Conservation (phyloP, 1,139 yeast species). For the Geotrichum australiense region DNA sequence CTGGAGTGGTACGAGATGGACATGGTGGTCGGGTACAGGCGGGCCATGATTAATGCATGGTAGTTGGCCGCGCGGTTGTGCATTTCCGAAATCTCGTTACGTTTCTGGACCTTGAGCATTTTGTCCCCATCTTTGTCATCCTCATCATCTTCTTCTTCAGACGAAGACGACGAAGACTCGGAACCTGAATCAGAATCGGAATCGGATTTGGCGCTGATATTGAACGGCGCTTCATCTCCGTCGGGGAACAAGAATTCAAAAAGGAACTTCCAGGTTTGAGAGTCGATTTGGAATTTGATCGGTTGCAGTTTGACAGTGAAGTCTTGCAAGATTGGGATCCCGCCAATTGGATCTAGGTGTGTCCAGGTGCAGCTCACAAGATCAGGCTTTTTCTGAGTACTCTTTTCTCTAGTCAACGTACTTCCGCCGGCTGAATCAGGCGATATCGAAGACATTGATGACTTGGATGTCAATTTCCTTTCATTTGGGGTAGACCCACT, state of each 20-base stretch:
- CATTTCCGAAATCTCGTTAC: conserved; percentile 50
- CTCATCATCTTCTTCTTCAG: conserved; percentile 1
- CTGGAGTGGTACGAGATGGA: conserved; percentile 65
- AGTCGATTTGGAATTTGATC: conserved; percentile 64
- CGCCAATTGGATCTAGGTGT: conserved; percentile 75
- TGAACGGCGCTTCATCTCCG: conserved; percentile 21
- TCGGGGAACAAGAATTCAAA: conserved; percentile 61
- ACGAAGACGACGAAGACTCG: conserved; percentile 2
- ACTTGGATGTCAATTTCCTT: too few species aligned
- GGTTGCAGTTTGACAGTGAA: conserved; percentile 53
- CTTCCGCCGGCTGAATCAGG: too few species aligned
- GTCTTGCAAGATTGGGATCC: conserved; percentile 60
- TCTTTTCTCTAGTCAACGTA: too few species aligned
- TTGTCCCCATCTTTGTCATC: neutral
- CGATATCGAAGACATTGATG: too few species aligned
- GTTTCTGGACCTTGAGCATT: conserved; percentile 14
- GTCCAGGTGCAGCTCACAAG: conserved; percentile 61
- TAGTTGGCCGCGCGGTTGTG: conserved; percentile 59
- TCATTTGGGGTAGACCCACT: conserved; percentile 25
- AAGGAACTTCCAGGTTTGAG: conserved; percentile 53
- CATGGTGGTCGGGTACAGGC: conserved; percentile 47
- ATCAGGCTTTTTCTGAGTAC: neutral
- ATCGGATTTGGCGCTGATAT: conserved; percentile 1
- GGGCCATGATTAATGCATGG: conserved; percentile 54
- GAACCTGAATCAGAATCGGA: neutral